These are phyloP conservation scores for Ophiocordyceps polyrhachis-furcata DNA, from an alignment of 2,329 filamentous ascomycete species.

Conservation along the genomic window DNA sequence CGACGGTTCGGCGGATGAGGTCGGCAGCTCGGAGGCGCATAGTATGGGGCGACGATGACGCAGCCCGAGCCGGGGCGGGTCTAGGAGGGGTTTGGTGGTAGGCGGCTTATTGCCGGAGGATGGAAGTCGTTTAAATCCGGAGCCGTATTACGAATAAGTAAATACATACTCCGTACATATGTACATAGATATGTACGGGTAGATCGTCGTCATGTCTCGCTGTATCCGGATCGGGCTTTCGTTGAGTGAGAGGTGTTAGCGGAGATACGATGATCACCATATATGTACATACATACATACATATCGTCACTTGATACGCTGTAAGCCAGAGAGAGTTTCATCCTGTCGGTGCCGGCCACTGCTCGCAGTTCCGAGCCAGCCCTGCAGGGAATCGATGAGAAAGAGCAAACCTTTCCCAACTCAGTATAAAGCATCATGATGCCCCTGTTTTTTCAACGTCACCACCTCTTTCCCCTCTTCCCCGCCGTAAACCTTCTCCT, in stretches of 20 bases:
- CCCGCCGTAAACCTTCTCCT: background rate
- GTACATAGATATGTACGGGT: too few relatives aligned
- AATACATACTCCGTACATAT: too few relatives aligned
- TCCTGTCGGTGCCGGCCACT: background rate
- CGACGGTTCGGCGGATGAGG: slow-evolving; percentile 8
- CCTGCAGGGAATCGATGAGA: background rate
- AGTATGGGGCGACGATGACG: background rate
- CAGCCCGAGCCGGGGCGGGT: background rate
- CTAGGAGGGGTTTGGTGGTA: background rate
- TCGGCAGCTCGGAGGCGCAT: slow-evolving; percentile 6
- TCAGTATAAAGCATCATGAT: background rate
- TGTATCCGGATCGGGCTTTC: too few relatives aligned
- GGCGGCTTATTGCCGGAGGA: too few relatives aligned
- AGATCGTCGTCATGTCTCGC: too few relatives aligned
- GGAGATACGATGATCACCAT: too few relatives aligned
- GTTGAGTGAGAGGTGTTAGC: too few relatives aligned
- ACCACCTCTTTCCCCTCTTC: background rate
- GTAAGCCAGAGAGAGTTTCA: background rate
- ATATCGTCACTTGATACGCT: too few relatives aligned
- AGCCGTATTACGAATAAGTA: too few relatives aligned
- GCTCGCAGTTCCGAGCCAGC: background rate
- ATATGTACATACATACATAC: too few relatives aligned
- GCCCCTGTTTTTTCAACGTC: background rate
- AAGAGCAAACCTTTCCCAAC: background rate
- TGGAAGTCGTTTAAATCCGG: too few relatives aligned